phyloP scores from a whole-genome alignment of 441 rosid genomes.

The Raphanus hybrid region DNA sequence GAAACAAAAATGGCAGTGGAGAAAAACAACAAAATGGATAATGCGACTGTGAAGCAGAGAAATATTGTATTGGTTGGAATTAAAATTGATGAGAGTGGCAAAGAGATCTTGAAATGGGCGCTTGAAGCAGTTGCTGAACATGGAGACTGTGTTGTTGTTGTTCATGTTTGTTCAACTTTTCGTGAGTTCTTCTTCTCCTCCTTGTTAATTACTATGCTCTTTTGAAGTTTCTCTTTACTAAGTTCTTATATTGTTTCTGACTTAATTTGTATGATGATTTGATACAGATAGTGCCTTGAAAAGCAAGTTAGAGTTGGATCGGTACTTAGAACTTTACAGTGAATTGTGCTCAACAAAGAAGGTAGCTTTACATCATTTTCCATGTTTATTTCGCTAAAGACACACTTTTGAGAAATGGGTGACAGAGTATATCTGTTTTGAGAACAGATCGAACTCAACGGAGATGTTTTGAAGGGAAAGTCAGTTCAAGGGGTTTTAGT shows the following conservation, averaged over 20 bases:
- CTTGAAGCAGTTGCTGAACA: conserved; percentile 81
- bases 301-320: conserved; percentile 56
- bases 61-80: conserved; percentile 75
- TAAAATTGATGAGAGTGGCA: conserved; percentile 59
- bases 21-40: conserved; percentile 41
- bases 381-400: neutral
- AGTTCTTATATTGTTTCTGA: neutral
- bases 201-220: neutral
- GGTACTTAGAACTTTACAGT: conserved; percentile 61
- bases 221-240: neutral
- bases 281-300: conserved; percentile 56
- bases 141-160: conserved; percentile 86
- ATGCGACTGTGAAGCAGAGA: conserved; percentile 43
- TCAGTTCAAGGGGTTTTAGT: conserved; percentile 65
- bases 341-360: conserved; percentile 70
- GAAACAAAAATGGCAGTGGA: conserved; percentile 51
- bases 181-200: conserved; percentile 42
- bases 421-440: neutral
- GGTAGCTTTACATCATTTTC: conserved; percentile 46
- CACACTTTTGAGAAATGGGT: conserved; percentile 6
- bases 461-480: conserved; percentile 57
- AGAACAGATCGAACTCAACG: conserved; percentile 66
- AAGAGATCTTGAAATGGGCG: conserved; percentile 80
- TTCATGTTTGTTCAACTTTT: conserved; percentile 73
- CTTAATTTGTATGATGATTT: conserved; percentile 6